Conservation (phyloP, 2,329 filamentous ascomycete genomes). For the Penicillium sp. region DNA sequence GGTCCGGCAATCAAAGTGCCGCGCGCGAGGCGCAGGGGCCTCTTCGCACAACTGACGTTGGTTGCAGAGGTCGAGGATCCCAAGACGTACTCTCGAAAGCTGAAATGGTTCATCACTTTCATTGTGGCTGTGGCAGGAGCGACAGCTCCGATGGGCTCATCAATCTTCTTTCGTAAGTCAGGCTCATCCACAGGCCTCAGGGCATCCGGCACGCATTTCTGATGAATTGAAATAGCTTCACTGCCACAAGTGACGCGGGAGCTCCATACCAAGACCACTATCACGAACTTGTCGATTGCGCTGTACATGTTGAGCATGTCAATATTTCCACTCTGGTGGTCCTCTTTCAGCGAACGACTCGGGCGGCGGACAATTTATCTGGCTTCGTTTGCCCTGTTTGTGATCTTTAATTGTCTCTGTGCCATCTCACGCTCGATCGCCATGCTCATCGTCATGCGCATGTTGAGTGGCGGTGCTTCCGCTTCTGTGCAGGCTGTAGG, state of each 20-base stretch:
- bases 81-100: constrained; percentile 63
- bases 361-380: constrained; percentile 76
- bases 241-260: constrained; percentile 58
- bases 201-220: neutral
- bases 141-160: constrained; percentile 74
- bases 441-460: constrained; percentile 72
- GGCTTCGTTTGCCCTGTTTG: constrained; percentile 64
- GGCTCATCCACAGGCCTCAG: neutral
- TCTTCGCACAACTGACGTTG: constrained; percentile 64
- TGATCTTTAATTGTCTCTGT: constrained; percentile 63
- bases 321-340: constrained; percentile 84
- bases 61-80: constrained; percentile 75
- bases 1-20: constrained; percentile 45
- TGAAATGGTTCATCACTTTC: constrained; percentile 79
- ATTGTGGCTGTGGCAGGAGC: constrained; percentile 71
- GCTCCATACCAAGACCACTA: constrained; percentile 56
- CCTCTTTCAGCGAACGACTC: constrained; percentile 64
- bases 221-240: constrained; percentile 49
- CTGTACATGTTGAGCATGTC: constrained; percentile 79
- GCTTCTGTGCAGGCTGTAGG: constrained; percentile 78
- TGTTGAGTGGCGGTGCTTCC: constrained; percentile 68
- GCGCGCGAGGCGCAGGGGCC: constrained; percentile 57
- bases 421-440: constrained; percentile 63
- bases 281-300: constrained; percentile 70
- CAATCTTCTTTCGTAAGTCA: constrained; percentile 71